Evolutionary conservation across 352 stramenopile genomes (phyloP), one percentile per base, ranked within the genome.

Genomic region (Pythium dissimile): DNA sequence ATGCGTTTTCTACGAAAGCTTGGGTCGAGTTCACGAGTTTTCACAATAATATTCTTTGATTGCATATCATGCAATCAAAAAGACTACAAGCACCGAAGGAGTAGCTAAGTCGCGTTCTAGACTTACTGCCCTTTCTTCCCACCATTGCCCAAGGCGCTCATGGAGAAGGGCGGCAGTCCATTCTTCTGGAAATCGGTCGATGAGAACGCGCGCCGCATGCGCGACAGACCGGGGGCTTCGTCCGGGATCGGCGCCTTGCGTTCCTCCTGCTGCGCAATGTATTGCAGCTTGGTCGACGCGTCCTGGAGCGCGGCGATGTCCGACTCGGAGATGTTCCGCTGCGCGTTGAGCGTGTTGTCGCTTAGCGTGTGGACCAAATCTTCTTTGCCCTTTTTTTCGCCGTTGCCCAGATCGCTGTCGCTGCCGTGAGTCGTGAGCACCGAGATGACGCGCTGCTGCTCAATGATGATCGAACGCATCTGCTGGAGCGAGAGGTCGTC

Each of bases 381-480:
- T 18, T 73, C 56, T 20, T 69, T 70, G 32, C 49, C 35, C 21
- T 61, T 56, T 30, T 59, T 66, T 13, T 28, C 37, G 2, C 44
- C 32, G 2, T 21, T 42, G 13, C 39, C 52, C 23, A 61, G 53
- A 34, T 78, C 70, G 41, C 59, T 78, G 34, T 78, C 70, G 30
- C 63, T 75, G 5, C 70, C 70, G 18, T 51, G 72, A 11, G 50
- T 44, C 3, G 70, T 73, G 3, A 78, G 35, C 3, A 62, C 70
- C 4, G 62, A 34, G 42, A 78, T 78, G 28, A 78, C 63, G 12
- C 70, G 70, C 59, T 78, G 70, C 54, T 78, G 70, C 57, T 78
- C 70, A 9, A 78, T 62, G 54, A 78, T 78, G 53, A 78, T 78
- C 13, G 65, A 71, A 13, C 68, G 68, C 70, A 78, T 75, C 26